These are phyloP conservation scores for Poronia punctata DNA, from an alignment of 495 filamentous ascomycete species.

Conservation along the genomic window DNA sequence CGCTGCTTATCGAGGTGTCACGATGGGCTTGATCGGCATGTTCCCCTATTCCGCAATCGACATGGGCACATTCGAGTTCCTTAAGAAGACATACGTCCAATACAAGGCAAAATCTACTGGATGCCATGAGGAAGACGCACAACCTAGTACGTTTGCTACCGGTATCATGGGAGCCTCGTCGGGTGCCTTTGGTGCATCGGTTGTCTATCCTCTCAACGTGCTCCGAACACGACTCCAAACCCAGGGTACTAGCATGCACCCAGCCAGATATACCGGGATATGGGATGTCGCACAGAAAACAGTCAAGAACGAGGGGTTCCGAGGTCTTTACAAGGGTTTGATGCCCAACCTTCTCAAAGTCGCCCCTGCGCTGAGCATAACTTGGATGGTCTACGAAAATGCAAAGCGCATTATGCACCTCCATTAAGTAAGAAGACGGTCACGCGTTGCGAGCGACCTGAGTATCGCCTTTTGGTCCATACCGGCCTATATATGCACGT, in stretches of 20 bases:
- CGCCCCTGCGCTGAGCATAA: slow-evolving; percentile 91
- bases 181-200: slow-evolving; percentile 85
- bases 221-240: slow-evolving; percentile 89
- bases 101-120: slow-evolving; percentile 62
- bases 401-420: slow-evolving; percentile 73
- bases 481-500: no score
- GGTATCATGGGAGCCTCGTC: slow-evolving; percentile 81
- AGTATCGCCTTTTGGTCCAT: no score
- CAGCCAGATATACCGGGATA: slow-evolving; percentile 81
- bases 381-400: slow-evolving; percentile 97
- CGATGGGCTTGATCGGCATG: slow-evolving; percentile 89
- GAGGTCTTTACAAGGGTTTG: slow-evolving; percentile 88
- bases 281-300: slow-evolving; percentile 80
- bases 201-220: slow-evolving; percentile 93
- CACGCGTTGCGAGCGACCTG: not conserved
- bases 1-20: slow-evolving; percentile 85
- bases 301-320: slow-evolving; percentile 69
- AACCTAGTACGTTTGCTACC: slow-evolving; percentile 67
- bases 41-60: slow-evolving; percentile 98
- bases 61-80: slow-evolving; percentile 86
- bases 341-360: slow-evolving; percentile 97
- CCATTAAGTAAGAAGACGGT: slow-evolving; percentile 34
- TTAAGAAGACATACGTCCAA: slow-evolving; percentile 65
- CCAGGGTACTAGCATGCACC: slow-evolving; percentile 88
- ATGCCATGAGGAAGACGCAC: slow-evolving; percentile 75